These are phyloP conservation scores for Pseudocercospora fuligena DNA, from an alignment of 2,329 filamentous ascomycete species.

Conservation along the genomic window DNA sequence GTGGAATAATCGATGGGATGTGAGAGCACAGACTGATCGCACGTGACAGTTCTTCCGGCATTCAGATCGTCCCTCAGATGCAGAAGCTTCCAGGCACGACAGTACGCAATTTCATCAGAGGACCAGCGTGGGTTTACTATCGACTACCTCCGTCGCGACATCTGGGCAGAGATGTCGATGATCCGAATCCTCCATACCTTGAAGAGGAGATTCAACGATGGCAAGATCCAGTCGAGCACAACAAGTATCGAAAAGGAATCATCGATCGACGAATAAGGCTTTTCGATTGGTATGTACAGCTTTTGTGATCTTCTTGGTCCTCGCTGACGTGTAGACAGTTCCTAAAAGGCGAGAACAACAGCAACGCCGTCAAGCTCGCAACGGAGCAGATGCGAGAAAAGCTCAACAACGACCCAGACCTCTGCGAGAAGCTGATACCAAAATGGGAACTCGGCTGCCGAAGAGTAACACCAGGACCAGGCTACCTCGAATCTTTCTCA, in stretches of 20 bases:
- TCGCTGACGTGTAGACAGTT: not conserved
- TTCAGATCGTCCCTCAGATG: slow-evolving; percentile 43
- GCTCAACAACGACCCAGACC: slow-evolving; percentile 42
- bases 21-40: not conserved
- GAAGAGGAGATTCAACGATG: slow-evolving; percentile 7
- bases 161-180: not conserved
- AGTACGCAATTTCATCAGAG: slow-evolving; percentile 60
- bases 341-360: not conserved
- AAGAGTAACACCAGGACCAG: slow-evolving; percentile 54
- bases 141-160: slow-evolving; percentile 51
- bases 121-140: slow-evolving; percentile 66
- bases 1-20: not conserved
- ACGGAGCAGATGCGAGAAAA: slow-evolving; percentile 54
- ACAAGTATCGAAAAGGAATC: slow-evolving; percentile 14
- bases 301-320: not conserved
- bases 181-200: slow-evolving; percentile 6
- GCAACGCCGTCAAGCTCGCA: slow-evolving; percentile 42
- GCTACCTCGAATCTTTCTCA: slow-evolving; percentile 56
- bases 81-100: slow-evolving; percentile 13
- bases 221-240: slow-evolving; percentile 11
- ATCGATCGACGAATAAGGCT: slow-evolving; percentile 9
- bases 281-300: not conserved
- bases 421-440: slow-evolving; percentile 46
- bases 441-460: slow-evolving; percentile 47
- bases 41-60: slow-evolving; percentile 36